Base-by-base conservation (phyloP, 2,329 filamentous ascomycete species). In the Fusarium sp. region DNA sequence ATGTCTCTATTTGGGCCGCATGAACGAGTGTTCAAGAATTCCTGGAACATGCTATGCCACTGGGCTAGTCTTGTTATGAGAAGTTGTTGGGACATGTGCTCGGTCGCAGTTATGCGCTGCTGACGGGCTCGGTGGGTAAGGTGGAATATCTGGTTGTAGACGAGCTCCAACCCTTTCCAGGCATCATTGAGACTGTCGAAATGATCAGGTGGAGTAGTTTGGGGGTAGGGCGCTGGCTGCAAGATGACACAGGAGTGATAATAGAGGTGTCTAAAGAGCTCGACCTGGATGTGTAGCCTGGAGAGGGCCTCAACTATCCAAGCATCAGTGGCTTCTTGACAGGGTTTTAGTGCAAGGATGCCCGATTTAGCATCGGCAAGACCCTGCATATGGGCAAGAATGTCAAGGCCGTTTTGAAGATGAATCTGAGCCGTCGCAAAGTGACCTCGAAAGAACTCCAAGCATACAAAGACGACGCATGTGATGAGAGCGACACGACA, bases 281-380 rank as follows among this genome's bases (percentile, higher is more conserved):
- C 70, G 15, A 72, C 57, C 58, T 77, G 75, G 4, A 79, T 57
- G 40, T 78, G 74, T 7, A 79, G 65, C 27, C 77, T 74, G 1
- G 75, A 73, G 32, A 86, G 83, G 4, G 78, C 79, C 60, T 84
- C 82, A 5, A 81, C 65, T 18, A 87, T 81, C 76, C 80, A 83
- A 41, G 81, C 77, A 46, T 86, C 83, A 1, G 78, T 71, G 2
- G 75, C 75, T 7, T 80, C 77, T 6, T 29, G 62, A 3, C 48
- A 61, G 13, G 62, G 43, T 22, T 65, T 63, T 16, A 73, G 6
- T 5, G 53, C 38, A 16, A 74, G 45, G 12, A 62, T 38, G 3
- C 63, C 62, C 16, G 58, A 63, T 56, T 63, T 62, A 80, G 81
- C 22, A 80, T 67, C 38, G 63, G 77, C 40, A 74, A 74, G 54